These are phyloP conservation scores for Solanum hybrid DNA, from an alignment of 305 asterid species.

Conservation along the genomic window DNA sequence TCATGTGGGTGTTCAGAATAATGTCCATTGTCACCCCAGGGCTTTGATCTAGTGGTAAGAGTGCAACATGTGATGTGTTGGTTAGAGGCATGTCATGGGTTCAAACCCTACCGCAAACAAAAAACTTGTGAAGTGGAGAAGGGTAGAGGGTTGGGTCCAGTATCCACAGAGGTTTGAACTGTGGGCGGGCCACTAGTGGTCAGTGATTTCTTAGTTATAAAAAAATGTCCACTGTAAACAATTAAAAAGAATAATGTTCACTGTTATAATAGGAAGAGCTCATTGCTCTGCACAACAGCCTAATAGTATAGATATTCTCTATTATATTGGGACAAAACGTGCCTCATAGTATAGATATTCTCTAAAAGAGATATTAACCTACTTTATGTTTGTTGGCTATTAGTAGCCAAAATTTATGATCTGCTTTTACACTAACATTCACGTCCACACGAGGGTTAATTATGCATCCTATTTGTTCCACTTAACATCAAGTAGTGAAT, in stretches of 20 bases:
- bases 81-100: neutral
- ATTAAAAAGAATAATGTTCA: neutral
- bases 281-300: neutral
- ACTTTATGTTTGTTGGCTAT: neutral
- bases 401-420: neutral
- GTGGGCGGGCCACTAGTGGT: neutral
- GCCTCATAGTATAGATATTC: neutral
- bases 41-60: neutral
- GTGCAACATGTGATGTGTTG: neutral
- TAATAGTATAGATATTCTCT: neutral
- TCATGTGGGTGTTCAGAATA: neutral
- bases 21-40: neutral
- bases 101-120: neutral
- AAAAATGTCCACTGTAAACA: neutral
- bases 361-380: neutral
- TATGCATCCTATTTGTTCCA: neutral
- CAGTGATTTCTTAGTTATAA: neutral
- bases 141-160: neutral
- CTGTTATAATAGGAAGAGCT: neutral
- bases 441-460: neutral
- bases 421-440: neutral
- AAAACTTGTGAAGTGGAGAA: neutral
- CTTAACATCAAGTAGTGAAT: neutral
- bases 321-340: neutral
- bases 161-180: neutral